Evolutionary conservation across 2,329 filamentous ascomycete genomes (phyloP).

Genomic region (Cladosporium cucumerinum): DNA sequence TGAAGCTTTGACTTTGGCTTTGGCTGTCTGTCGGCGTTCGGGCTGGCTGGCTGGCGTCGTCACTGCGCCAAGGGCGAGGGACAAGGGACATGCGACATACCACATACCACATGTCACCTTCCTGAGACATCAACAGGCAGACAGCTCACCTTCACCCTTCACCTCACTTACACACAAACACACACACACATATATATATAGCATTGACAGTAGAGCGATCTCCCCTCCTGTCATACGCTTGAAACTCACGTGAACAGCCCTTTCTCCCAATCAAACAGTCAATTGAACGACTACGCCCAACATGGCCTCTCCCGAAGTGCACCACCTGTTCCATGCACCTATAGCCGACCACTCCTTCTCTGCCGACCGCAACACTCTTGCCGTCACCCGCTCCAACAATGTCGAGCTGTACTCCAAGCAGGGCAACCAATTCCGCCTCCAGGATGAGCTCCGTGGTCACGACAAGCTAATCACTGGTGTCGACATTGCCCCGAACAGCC

Average conservation of each 20-base stretch:
- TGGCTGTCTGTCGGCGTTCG: slow-evolving; percentile 10
- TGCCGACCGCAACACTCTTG: slow-evolving; percentile 80
- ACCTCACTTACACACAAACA: neutral
- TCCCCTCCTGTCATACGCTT: slow-evolving; percentile 63
- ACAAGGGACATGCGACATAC: neutral
- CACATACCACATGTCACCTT: neutral
- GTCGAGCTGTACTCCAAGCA: slow-evolving; percentile 81
- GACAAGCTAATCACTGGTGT: slow-evolving; percentile 97
- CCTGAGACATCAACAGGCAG: neutral
- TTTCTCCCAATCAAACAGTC: neutral
- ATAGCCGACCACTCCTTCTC: slow-evolving; percentile 99
- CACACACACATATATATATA: no score
- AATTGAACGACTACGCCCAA: neutral
- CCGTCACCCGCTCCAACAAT: slow-evolving; percentile 83
- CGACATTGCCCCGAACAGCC: slow-evolving; percentile 85
- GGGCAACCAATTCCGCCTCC: slow-evolving; percentile 73
- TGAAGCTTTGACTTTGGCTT: slow-evolving; percentile 10
- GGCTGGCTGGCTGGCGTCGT: slow-evolving; percentile 2
- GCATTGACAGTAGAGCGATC: slow-evolving; percentile 85
- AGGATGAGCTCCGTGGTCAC: slow-evolving; percentile 92
- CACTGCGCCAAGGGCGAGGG: neutral
- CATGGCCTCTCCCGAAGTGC: slow-evolving; percentile 86
- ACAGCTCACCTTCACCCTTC: neutral
- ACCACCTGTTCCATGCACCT: slow-evolving; percentile 93
- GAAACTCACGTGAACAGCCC: neutral